phyloP scores from a whole-genome alignment of 345 rosid species.

The Pistacia vera region DNA sequence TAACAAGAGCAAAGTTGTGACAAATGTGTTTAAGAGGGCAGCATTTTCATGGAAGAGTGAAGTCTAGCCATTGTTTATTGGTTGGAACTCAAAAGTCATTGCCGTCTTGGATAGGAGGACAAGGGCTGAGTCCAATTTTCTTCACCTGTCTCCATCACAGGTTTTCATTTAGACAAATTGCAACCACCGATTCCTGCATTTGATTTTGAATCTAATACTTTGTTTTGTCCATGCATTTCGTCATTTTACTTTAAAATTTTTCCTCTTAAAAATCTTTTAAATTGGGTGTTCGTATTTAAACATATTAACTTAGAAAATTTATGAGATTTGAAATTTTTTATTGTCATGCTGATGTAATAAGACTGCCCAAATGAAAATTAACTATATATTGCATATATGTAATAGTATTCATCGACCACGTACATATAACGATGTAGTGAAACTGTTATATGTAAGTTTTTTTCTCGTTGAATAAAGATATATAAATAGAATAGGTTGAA shows the following conservation, averaged over 20 bases:
- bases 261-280: not conserved
- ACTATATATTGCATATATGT: no score
- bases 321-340: no score
- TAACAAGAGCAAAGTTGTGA: not conserved
- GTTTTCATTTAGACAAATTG: not conserved
- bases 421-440: no score
- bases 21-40: not conserved
- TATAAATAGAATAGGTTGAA: no score
- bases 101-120: conserved; percentile 40
- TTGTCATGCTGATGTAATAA: no score
- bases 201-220: no score
- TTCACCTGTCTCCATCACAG: conserved; percentile 16
- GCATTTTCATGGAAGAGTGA: not conserved
- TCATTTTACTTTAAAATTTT: not conserved
- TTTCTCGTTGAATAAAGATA: no score
- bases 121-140: conserved; percentile 6
- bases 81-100: conserved; percentile 28
- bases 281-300: no score
- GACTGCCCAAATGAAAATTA: no score
- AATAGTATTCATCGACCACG: no score
- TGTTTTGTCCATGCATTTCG: not conserved
- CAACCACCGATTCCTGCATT: not conserved
- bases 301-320: no score
- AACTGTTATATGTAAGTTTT: no score
- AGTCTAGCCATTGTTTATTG: not conserved